phyloP scores from a whole-genome alignment of 371 early-diverging fungal genomes.

The Cladochytrium tenue region DNA sequence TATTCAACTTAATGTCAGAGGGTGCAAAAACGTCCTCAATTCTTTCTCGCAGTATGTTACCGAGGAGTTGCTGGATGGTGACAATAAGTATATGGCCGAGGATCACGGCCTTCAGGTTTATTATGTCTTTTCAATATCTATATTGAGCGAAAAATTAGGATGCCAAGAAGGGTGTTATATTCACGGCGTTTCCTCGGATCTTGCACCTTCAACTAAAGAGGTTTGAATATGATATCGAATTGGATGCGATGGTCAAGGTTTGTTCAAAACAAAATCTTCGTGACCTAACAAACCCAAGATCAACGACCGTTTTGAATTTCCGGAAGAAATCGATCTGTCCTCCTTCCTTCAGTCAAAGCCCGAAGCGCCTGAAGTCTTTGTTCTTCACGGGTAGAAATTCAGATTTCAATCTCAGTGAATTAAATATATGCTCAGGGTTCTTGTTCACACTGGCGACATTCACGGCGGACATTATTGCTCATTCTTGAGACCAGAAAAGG shows the following conservation, averaged over 20 bases:
- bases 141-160: constrained; percentile 39
- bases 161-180: constrained; percentile 95
- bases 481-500: constrained; percentile 75
- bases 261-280: no score
- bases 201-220: constrained; percentile 97
- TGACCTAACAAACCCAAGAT: no score
- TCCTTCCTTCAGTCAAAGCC: constrained; percentile 76
- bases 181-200: constrained; percentile 93
- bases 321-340: constrained; percentile 85
- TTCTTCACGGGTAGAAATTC: constrained; percentile 73
- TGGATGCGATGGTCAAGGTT: constrained; percentile 91
- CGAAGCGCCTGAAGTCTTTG: constrained; percentile 69
- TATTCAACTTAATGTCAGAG: constrained; percentile 94
- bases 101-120: constrained; percentile 84
- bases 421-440: constrained; percentile 61
- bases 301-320: constrained; percentile 98
- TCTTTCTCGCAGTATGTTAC: constrained; percentile 89
- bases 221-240: constrained; percentile 94
- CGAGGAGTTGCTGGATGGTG: constrained; percentile 93
- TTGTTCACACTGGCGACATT: constrained; percentile 96
- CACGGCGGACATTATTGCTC: constrained; percentile 98
- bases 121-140: constrained; percentile 6
- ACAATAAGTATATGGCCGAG: constrained; percentile 97
- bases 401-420: constrained; percentile 1
- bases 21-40: constrained; percentile 82